Base-by-base conservation (phyloP, 768 basidiomycete genomes). In the Chlorophyllum brunneum region DNA sequence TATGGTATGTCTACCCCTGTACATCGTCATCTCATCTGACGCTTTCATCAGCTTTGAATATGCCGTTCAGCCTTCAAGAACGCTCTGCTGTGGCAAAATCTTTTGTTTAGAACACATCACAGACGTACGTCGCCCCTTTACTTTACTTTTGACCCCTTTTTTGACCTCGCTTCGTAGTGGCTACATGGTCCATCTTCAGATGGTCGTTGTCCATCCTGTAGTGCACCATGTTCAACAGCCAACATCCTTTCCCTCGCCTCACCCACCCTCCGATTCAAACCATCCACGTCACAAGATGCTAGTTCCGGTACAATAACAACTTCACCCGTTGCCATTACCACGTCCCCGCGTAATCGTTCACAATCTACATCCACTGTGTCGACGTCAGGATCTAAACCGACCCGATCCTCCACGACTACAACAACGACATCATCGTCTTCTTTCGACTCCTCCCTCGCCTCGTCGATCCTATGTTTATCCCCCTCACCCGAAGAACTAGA, bases 181-280 rank as follows among this genome's bases (percentile, higher is more conserved):
- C 49, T 69, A 20, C 63, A 65, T 27, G 68, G 68, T 2, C 64
- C 65, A 1, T 65, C 65, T 18, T 65, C 66, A 0, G 62, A 66
- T 48, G 66, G 66, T 2, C 59, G 60, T 5, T 69, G 68, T 44
- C 68, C 68, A 0, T 65, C 66, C 48, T 69, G 68, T 48, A 65
- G 67, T 55, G 63, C 64, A 7, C 56, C 63, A 1, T 67, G 66
- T 40, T 64, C 63, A 1, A 53, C 63, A 0, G 58, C 63, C 13
- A 60, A 60, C 9, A 62, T 65, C 27, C 62, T 64, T 29, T 62
- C 64, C 4, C 63, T 67, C 22, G 59, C 61, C 1, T 52, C 66
- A 0, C 61, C 63, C 11, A 30, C 62, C 1, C 51, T 64, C 16
- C 43, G 54, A 7, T 29, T 38, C 5, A 44, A 46, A 24, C 29